Conservation (phyloP, 108 stramenopile genomes). For the Stephanodiscus triporus region DNA sequence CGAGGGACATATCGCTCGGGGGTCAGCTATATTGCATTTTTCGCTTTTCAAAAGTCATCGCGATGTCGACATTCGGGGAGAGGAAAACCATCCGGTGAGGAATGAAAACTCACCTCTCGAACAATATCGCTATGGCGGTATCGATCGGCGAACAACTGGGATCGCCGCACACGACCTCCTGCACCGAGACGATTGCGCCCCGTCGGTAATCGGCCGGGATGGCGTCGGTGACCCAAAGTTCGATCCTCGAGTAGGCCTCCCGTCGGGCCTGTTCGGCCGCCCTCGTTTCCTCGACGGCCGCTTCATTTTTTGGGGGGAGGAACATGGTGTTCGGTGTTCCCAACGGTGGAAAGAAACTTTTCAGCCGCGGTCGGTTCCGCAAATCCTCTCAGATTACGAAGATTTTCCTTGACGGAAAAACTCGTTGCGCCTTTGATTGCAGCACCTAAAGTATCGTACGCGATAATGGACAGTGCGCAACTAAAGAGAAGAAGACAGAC, state of each 20-base stretch:
- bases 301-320: constrained; percentile 54
- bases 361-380: no score
- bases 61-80: not conserved
- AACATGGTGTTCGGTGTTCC: constrained; percentile 58
- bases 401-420: no score
- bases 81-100: not conserved
- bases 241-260: constrained; percentile 56
- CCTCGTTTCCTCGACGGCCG: constrained; percentile 35
- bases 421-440: no score
- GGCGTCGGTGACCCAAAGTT: constrained; percentile 66
- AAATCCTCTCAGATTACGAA: no score
- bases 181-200: constrained; percentile 64
- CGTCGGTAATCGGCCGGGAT: constrained; percentile 61
- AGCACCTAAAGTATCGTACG: no score
- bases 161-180: constrained; percentile 89
- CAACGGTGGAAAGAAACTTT: not conserved
- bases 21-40: not conserved
- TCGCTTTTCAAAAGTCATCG: not conserved
- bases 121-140: constrained; percentile 77
- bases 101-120: constrained; percentile 38
- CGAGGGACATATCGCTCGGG: not conserved
- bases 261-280: constrained; percentile 45
- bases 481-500: no score
- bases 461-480: no score
- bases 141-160: constrained; percentile 88